phyloP scores from a whole-genome alignment of 495 filamentous ascomycete species.

The Neurospora sp. region DNA sequence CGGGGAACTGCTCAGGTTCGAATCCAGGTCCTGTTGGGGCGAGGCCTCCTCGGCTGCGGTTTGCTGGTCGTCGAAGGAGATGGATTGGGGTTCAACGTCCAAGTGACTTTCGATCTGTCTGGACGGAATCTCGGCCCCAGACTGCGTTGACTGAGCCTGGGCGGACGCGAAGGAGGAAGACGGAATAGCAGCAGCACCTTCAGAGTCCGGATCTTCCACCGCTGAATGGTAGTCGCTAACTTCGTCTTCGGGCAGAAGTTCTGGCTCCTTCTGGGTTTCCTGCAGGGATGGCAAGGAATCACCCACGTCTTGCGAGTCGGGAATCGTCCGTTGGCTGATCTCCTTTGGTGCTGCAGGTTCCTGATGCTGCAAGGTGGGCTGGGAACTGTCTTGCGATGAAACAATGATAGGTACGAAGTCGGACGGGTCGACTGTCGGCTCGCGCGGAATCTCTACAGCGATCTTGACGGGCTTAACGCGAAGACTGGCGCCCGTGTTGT shows the following conservation, averaged over 20 bases:
- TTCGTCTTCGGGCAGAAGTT: background rate
- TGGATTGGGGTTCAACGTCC: background rate
- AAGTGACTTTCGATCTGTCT: conserved; percentile 8
- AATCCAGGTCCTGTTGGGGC: background rate
- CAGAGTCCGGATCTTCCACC: background rate
- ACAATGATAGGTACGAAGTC: conserved; percentile 1
- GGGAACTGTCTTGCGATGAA: background rate
- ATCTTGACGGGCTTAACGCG: conserved; percentile 1
- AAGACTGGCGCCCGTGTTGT: background rate
- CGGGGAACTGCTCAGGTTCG: background rate
- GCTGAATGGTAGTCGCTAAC: background rate
- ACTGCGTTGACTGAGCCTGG: background rate
- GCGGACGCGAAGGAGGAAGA: background rate
- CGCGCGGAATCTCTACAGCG: conserved; percentile 8
- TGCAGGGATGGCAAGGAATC: conserved; percentile 7
- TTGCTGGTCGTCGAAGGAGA: background rate
- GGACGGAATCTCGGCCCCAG: conserved; percentile 13
- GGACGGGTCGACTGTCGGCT: conserved; percentile 10
- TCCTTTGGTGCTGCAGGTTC: background rate
- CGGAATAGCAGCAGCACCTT: background rate
- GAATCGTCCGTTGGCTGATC: conserved; percentile 17
- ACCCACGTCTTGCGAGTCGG: conserved; percentile 20
- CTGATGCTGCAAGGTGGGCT: background rate
- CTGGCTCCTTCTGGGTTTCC: background rate
- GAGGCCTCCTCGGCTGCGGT: background rate